Conservation (phyloP, 768 basidiomycete genomes). For the Phallus indusiatus region DNA sequence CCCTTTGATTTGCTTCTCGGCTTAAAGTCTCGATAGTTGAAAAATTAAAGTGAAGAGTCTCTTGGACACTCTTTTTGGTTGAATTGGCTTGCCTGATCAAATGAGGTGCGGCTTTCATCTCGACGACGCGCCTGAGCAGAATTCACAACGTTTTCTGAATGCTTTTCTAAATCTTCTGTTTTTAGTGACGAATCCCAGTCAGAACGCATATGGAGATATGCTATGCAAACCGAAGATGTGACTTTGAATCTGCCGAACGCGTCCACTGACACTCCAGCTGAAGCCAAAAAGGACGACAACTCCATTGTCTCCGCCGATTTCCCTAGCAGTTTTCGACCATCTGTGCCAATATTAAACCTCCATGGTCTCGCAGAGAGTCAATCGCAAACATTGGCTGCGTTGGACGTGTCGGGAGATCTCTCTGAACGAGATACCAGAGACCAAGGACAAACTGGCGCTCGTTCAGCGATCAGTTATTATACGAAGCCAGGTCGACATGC, state of each 20-base stretch:
- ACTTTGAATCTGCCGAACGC: conserved; percentile 6
- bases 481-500: background rate
- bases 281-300: background rate
- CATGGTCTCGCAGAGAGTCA: conserved; percentile 6
- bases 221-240: background rate
- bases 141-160: background rate
- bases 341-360: background rate
- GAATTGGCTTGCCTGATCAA: background rate
- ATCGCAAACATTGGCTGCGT: background rate
- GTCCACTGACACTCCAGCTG: background rate
- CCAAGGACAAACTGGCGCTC: background rate
- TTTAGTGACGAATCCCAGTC: background rate
- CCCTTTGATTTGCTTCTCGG: background rate
- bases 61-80: background rate
- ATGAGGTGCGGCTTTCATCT: background rate
- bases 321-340: background rate
- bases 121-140: background rate
- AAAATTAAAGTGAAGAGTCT: background rate
- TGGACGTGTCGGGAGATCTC: background rate
- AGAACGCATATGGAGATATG: background rate
- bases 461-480: background rate
- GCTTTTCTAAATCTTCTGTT: background rate
- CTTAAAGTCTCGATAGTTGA: background rate
- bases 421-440: background rate
- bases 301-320: background rate